Base-by-base conservation (phyloP, 164 flowering plant species). In the Vitis amurensis region DNA sequence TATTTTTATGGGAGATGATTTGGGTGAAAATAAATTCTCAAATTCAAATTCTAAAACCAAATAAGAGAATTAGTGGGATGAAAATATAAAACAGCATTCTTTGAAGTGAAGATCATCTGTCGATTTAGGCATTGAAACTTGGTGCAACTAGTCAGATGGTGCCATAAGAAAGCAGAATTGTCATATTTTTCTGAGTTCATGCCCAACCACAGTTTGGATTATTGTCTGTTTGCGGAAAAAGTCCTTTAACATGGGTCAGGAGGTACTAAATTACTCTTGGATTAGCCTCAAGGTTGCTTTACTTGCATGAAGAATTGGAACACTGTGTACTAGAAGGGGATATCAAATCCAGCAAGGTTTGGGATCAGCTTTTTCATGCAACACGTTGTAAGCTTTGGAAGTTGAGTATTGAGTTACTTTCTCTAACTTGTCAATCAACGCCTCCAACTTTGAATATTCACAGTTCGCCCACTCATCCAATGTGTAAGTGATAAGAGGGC, bases 131-230 rank as follows among this genome's bases (percentile, higher is more conserved):
- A 64, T 27, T 49, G 23, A 27, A 64, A 64, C 9, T 6, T 64
- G 37, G 67, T 64, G 3, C 67, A 64, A 50, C 67, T 64, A 15
- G n/a, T 64, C 50, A 55, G 67, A 12, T 64, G 55, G 55, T 64
- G 56, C 61, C 61, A 58, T 19, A 8, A 19, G 6, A 58, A 58
- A 13, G 11, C 13, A 17, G 61, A 19, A 17, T 12, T 58, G 4
- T 13, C 16, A 17, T 31, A 17, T 9, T 12, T 58, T 12, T 58
- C 27, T 23, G 61, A 58, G 61, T 23, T 58, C 61, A 58, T 58
- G 61, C 31, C 61, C 5, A 58, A 58, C 27, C 30, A 55, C 8
- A 64, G 67, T 31, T 37, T 64, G 8, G 67, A 64, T 51, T 51
- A 1, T 16, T 16, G 50, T 19, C 67, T 50, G 4, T 64, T 49